phyloP scores from a whole-genome alignment of 768 basidiomycete species.

The Neoboletus magnificus region DNA sequence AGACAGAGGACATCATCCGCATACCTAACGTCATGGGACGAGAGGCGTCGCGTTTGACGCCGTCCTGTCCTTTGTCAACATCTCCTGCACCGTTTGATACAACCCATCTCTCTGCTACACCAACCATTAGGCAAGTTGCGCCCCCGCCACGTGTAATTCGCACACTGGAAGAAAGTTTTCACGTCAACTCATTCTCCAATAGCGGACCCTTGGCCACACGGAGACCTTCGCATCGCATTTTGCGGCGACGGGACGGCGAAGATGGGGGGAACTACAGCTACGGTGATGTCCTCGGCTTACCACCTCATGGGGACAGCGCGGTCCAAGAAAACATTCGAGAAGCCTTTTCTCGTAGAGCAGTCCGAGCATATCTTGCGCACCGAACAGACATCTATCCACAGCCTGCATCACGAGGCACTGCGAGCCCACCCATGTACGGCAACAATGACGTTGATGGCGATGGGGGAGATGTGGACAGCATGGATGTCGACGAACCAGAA shows the following conservation, averaged over 20 bases:
- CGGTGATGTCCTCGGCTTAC: conserved; percentile 54
- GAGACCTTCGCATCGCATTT: conserved; percentile 18
- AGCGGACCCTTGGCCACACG: conserved; percentile 16
- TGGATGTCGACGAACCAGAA: conserved; percentile 50
- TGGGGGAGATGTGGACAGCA: conserved; percentile 39
- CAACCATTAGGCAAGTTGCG: conserved; percentile 13
- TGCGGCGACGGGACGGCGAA: conserved; percentile 21
- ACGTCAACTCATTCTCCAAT: conserved; percentile 26
- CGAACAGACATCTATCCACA: conserved; percentile 25
- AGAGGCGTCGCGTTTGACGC: conserved; percentile 11
- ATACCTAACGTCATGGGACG: conserved; percentile 42
- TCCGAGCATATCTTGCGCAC: conserved; percentile 34
- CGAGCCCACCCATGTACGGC: conserved; percentile 12
- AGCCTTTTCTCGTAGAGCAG: conserved; percentile 48
- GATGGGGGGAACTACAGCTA: conserved; percentile 34
- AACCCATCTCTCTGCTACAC: conserved; percentile 6
- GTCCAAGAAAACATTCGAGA: conserved; percentile 58
- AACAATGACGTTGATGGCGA: conserved; percentile 24
- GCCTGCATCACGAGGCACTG: conserved; percentile 14
- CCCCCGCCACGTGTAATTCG: conserved; percentile 39
- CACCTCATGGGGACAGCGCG: conserved; percentile 50
- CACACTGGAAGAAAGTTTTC: conserved; percentile 58
- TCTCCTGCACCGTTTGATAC: conserved; percentile 12
- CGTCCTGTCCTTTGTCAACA: conserved; percentile 9
- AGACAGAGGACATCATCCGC: conserved; percentile 65